These are phyloP conservation scores for Pseudotsuga menziesii DNA, from an alignment of 75 land plant species.

Conservation along the genomic window DNA sequence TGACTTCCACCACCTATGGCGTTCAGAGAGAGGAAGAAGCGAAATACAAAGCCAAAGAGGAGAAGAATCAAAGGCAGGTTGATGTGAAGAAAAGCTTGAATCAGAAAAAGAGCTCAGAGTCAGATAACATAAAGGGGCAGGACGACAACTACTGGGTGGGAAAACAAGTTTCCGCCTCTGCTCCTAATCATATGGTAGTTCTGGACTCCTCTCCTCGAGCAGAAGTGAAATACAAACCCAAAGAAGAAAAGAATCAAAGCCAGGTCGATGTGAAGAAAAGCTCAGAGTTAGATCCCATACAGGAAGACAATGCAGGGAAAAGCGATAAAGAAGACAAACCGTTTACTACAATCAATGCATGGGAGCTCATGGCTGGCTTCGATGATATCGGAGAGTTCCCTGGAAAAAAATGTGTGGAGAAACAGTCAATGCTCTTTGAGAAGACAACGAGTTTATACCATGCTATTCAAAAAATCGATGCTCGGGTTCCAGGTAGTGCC, in stretches of 20 bases:
- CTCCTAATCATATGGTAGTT: slow-evolving; percentile 25
- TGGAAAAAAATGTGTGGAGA: background rate
- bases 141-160: background rate
- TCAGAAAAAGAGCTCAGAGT: background rate
- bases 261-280: background rate
- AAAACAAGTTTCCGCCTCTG: background rate
- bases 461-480: slow-evolving; percentile 11
- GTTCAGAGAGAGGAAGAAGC: slow-evolving; percentile 6
- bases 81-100: background rate
- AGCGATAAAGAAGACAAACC: background rate
- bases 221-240: background rate
- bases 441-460: slow-evolving; percentile 5
- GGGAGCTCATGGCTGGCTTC: slow-evolving; percentile 42
- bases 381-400: slow-evolving; percentile 6
- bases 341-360: slow-evolving; percentile 20
- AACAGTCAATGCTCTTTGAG: background rate
- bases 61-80: background rate
- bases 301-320: background rate
- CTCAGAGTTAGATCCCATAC: background rate
- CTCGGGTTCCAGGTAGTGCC: slow-evolving; percentile 5
- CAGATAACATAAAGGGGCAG: background rate
- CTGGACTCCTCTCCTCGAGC: slow-evolving; percentile 10
- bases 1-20: slow-evolving; percentile 35
- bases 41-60: background rate
- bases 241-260: background rate